Evolutionary conservation across 257 asterid species (phyloP).

Genomic region (Forsythia suspensa): DNA sequence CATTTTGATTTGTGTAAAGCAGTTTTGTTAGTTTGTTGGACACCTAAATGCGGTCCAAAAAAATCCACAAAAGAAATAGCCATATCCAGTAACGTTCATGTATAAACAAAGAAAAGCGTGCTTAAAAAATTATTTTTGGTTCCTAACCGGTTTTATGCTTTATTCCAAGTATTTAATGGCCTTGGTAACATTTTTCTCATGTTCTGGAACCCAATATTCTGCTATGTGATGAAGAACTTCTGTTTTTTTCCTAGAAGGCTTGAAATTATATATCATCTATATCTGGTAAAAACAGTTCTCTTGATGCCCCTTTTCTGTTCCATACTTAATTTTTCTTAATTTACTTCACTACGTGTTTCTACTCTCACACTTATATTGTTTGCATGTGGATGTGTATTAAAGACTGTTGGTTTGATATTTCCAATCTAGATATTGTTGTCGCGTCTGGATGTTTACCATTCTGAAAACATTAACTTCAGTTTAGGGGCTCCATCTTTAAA

Average conservation of each 20-base stretch:
- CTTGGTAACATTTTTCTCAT: constrained; percentile 1
- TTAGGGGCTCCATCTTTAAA: background rate
- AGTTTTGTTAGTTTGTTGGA: background rate
- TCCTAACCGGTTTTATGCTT: background rate
- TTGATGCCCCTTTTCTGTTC: background rate
- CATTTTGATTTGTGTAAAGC: background rate
- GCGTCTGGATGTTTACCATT: constrained; percentile 11
- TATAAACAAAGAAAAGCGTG: background rate
- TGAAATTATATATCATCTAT: background rate
- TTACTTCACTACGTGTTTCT: background rate
- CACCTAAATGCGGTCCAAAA: background rate
- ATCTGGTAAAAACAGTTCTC: constrained; percentile 8
- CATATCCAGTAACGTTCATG: background rate
- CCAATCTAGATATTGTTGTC: background rate
- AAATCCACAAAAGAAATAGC: background rate
- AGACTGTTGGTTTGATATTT: background rate
- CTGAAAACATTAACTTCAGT: background rate
- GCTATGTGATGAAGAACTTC: constrained; percentile 6
- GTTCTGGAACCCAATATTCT: constrained; percentile 4
- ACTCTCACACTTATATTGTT: background rate
- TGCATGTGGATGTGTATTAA: constrained; percentile 4
- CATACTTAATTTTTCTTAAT: background rate
- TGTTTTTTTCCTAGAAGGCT: background rate
- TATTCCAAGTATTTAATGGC: constrained; percentile 8
- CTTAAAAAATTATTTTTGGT: background rate